Conservation (phyloP, 2,329 filamentous ascomycete species). For the Penicillium sp. region DNA sequence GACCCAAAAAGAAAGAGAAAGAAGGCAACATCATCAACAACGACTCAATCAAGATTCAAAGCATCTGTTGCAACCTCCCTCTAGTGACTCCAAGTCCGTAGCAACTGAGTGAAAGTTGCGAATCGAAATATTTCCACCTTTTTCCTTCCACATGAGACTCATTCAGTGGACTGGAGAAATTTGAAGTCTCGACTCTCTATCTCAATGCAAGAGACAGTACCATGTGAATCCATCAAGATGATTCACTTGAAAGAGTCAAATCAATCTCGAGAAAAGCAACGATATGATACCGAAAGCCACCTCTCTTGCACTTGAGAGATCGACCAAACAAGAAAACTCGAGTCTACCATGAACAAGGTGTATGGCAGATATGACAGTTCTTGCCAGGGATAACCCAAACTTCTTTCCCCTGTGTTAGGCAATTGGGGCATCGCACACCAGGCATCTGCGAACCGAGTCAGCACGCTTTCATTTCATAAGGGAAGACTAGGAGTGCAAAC, state of each 20-base stretch:
- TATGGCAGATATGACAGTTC: constrained; percentile 43
- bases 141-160: too few species aligned
- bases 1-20: too few species aligned
- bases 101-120: background rate
- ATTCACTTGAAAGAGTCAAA: too few species aligned
- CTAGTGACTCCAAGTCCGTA: background rate
- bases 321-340: background rate
- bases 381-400: constrained; percentile 48
- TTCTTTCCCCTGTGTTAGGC: constrained; percentile 35
- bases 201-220: too few species aligned
- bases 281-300: too few species aligned
- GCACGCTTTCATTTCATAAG: background rate
- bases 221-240: background rate
- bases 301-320: background rate
- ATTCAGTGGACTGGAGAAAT: too few species aligned
- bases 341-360: constrained; percentile 28
- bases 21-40: background rate
- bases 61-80: background rate
- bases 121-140: too few species aligned
- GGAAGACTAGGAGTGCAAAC: constrained; percentile 8
- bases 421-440: constrained; percentile 44
- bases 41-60: background rate
- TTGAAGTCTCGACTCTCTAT: too few species aligned
- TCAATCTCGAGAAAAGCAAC: background rate
- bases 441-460: constrained; percentile 36